Base-by-base conservation (phyloP, 257 asterid genomes). In the Coffea eugenioides region DNA sequence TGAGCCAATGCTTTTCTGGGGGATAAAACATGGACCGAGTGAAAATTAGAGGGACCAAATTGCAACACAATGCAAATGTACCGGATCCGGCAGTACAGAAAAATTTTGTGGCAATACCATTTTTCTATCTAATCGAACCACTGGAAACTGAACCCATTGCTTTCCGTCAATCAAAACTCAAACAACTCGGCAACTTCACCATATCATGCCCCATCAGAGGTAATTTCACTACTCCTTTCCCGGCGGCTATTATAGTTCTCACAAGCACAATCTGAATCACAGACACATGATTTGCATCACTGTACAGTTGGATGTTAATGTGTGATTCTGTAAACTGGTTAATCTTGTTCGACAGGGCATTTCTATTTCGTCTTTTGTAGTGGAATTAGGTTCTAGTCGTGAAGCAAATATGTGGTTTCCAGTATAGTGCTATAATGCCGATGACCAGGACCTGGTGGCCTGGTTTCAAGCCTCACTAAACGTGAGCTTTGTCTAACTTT, bases 61-160 rank as follows among this genome's bases (percentile, higher is more conserved):
- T 57, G 69, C 43, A 74, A 56, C 6, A 52, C 34, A 69, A 5
- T 13, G 39, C 57, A 43, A 43, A 51, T 61, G 8, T 43, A 61
- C 39, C 25, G 25, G 5, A 45, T 62, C 61, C 45, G 75, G 57
- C 23, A 36, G n/a, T n/a, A 68, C 16, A 31, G 66, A 54, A 36
- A 36, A 69, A 54, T 41, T 49, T 8, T 6, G 43, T 39, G 46
- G 68, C 75, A 77, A 39, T 54, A 18, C 43, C 16, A 59, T 6
- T 78, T 39, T 54, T 77, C 73, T 57, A 68, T 68, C 81, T 11
- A 59, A 61, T 75, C 59, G 7, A 68, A 27, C 69, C 13, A n/a
- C 16, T n/a, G 39, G 25, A 2, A 21, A 6, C 25, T 8, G 39
- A 62, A 6, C 25, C 66, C 66, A 59, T n/a, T 49, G 31, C 15